These are phyloP conservation scores for Parietaria judaica DNA, from an alignment of 306 rosid species.

Conservation along the genomic window DNA sequence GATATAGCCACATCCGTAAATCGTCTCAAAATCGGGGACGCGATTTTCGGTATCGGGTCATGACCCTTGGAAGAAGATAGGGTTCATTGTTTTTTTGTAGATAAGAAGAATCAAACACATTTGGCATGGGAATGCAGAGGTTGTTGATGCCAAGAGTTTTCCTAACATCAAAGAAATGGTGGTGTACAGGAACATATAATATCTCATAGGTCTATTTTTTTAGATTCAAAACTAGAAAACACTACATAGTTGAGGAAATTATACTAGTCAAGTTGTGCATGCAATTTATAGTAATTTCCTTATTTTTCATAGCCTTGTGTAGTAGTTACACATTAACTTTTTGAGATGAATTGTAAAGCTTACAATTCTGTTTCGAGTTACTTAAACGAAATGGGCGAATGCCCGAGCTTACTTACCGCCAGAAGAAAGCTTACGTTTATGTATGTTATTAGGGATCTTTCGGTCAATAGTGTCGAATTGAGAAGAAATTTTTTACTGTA, in stretches of 20 bases:
- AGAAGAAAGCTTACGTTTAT: no score
- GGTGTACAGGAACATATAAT: conserved; percentile 41
- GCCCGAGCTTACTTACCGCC: no score
- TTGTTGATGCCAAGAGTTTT: conserved; percentile 20
- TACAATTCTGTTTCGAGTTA: conserved; percentile 7
- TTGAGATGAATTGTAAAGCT: conserved; percentile 23
- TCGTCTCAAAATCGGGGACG: conserved; percentile 20
- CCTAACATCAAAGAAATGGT: conserved; percentile 23
- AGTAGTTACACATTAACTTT: conserved; percentile 7
- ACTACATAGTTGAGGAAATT: conserved; percentile 1
- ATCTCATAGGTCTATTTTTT: conserved; percentile 7
- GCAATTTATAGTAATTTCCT: neutral
- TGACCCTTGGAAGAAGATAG: conserved; percentile 31
- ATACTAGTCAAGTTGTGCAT: neutral
- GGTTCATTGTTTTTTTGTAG: conserved; percentile 34
- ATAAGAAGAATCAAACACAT: conserved; percentile 24
- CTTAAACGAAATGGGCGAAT: neutral
- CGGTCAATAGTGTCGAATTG: no score
- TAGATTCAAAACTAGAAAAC: conserved; percentile 3
- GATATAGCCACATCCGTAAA: conserved; percentile 23
- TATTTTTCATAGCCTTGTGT: conserved; percentile 1
- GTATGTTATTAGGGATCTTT: no score
- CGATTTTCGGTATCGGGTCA: conserved; percentile 19
- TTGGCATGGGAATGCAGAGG: conserved; percentile 26
- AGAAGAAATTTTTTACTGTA: no score